Evolutionary conservation across 2,329 filamentous ascomycete genomes (phyloP).

Genomic region (Podosphaera aphanis): DNA sequence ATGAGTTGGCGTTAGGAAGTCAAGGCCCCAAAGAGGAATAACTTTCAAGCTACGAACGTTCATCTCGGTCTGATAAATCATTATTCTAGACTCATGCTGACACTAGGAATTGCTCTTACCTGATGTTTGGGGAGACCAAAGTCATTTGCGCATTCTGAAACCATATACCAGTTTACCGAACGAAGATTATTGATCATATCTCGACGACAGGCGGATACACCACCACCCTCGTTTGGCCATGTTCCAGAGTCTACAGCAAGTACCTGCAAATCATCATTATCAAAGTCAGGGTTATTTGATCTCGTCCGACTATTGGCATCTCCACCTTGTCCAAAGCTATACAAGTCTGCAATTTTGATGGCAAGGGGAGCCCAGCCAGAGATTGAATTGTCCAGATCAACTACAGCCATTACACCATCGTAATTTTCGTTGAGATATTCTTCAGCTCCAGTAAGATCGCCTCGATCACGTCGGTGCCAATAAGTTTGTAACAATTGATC

Average conservation of each 20-base stretch:
- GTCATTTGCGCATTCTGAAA: slow-evolving; percentile 27
- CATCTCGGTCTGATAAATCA: slow-evolving; percentile 4
- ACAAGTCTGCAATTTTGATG: slow-evolving; percentile 18
- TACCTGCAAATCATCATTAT: slow-evolving; percentile 20
- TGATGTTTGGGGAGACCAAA: slow-evolving; percentile 21
- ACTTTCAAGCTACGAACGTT: slow-evolving; percentile 27
- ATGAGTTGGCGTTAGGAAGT: slow-evolving; percentile 25
- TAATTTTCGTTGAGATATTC: slow-evolving; percentile 19
- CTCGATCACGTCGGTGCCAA: slow-evolving; percentile 19
- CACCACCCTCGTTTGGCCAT: slow-evolving; percentile 18
- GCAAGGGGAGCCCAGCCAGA: slow-evolving; percentile 16
- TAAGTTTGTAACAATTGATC: slow-evolving; percentile 19
- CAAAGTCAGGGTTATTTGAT: slow-evolving; percentile 20
- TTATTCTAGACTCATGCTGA: background rate
- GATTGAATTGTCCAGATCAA: slow-evolving; percentile 16
- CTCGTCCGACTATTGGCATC: slow-evolving; percentile 18
- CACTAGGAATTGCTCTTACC: slow-evolving; percentile 13
- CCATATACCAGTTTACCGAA: slow-evolving; percentile 26
- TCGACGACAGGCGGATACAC: slow-evolving; percentile 26
- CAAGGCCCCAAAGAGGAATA: slow-evolving; percentile 26
- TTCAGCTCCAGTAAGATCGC: slow-evolving; percentile 19
- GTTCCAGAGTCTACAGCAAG: slow-evolving; percentile 16
- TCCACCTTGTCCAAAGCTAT: slow-evolving; percentile 18
- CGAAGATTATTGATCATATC: slow-evolving; percentile 26
- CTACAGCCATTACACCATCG: slow-evolving; percentile 15